Base-by-base conservation (phyloP, 192 early-diverging fungal species). In the Coemansia guatemalensis region DNA sequence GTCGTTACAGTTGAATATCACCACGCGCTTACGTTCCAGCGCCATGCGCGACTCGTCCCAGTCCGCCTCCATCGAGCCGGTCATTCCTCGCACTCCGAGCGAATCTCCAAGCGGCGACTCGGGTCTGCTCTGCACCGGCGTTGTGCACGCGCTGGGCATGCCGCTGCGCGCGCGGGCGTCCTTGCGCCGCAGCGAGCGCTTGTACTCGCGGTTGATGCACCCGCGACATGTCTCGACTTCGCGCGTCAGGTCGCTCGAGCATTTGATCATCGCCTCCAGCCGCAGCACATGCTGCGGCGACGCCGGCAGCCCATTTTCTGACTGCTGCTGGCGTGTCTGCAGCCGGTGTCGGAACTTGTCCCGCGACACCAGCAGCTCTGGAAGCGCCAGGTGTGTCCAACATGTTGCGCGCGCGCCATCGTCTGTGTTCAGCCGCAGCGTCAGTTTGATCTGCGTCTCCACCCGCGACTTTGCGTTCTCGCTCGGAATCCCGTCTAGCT, bases 371-470 rank as follows among this genome's bases (percentile, higher is more conserved):
- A 95, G 83, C 30, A 86, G 76, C 73, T 96, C 93, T 5, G 91
- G 92, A 29, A 97, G 78, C 30, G 86, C 78, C 65, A 97, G 78
- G 62, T 95, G 92, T 39, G 93, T 88, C 91, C 93, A 96, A 60
- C 83, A 75, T 22, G 77, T 80, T 17, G 88, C 87, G 35, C 88
- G 89, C 59, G 88, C 88, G 62, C 89, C 90, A 55, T 82, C 63
- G 48, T 79, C 71, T 14, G 85, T 89, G 1, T 89, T 83, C 25
- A 98, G 82, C 64, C 94, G 91, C 66, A 98, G 71, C 29, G 91
- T 93, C 24, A 96, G 82, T 60, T 93, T 95, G 68, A 95, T 94
- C 78, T 95, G 95, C 21, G 95, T 98, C 79, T 98, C 94, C 39
- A 96, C 95, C 6, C 95, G 81, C 11, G 92, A 95, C 71, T 94